Percentiles rank a stretch among this genome's conserved stretches.
These are phyloP conservation scores for Lolium perenne DNA, from an alignment of 176 grass and related monocot species.

Conservation along the genomic window DNA sequence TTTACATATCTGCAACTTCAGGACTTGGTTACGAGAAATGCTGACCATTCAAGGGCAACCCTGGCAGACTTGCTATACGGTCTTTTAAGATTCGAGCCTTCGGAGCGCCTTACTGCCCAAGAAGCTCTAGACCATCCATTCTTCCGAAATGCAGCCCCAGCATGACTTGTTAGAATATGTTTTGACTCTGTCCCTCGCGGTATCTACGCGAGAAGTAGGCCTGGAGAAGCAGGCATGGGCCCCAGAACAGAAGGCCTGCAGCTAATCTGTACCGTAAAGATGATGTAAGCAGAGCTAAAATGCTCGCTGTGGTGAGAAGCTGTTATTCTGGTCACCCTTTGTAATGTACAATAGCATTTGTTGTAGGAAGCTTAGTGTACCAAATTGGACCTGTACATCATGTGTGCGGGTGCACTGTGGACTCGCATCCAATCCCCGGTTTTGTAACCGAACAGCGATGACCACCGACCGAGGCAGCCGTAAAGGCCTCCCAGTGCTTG, in stretches of 20 bases:
- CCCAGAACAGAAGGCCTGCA: slow-evolving; percentile 11
- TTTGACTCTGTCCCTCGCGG: slow-evolving; percentile 16
- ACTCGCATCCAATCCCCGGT: neutral
- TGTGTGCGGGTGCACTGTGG: neutral
- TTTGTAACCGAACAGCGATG: neutral
- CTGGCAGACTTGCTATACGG: slow-evolving; percentile 66
- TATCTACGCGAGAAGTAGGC: slow-evolving; percentile 5
- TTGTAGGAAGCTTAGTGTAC: slow-evolving; percentile 35
- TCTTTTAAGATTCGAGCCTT: slow-evolving; percentile 84
- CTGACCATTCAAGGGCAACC: slow-evolving; percentile 58
- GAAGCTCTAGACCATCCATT: slow-evolving; percentile 93
- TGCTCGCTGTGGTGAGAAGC: slow-evolving; percentile 23
- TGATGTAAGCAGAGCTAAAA: slow-evolving; percentile 28
- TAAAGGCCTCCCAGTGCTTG: neutral
- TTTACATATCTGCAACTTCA: slow-evolving; percentile 44
- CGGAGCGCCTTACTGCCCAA: slow-evolving; percentile 69
- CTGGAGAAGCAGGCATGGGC: slow-evolving; percentile 3
- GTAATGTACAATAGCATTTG: slow-evolving; percentile 59
- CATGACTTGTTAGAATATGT: slow-evolving; percentile 35
- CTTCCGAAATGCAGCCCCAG: slow-evolving; percentile 55
- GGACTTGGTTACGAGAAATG: slow-evolving; percentile 70
- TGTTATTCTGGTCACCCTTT: slow-evolving; percentile 17
- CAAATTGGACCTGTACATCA: neutral
- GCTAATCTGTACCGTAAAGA: slow-evolving; percentile 36
- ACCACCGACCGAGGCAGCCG: neutral